Conservation (phyloP, 768 basidiomycete genomes). For the Mycena rebaudengoi region DNA sequence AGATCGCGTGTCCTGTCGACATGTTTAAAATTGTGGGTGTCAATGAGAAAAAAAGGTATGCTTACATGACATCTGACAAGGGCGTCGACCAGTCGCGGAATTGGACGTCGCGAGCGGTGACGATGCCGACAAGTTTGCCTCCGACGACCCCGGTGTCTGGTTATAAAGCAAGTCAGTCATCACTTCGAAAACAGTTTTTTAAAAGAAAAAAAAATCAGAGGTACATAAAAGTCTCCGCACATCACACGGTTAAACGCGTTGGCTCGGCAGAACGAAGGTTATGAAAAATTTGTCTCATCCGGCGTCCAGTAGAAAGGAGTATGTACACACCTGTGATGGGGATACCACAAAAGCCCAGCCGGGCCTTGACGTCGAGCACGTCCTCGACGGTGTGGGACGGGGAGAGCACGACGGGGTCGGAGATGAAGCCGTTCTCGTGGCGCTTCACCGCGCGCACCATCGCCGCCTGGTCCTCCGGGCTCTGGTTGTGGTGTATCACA, state of each 20-base stretch:
- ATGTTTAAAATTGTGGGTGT: not conserved
- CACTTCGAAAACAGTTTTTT: constrained; percentile 7
- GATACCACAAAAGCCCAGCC: constrained; percentile 94
- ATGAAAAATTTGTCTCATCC: constrained; percentile 60
- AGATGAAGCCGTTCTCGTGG: constrained; percentile 98
- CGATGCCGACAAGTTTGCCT: constrained; percentile 94
- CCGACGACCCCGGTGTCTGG: constrained; percentile 88
- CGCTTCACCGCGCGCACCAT: constrained; percentile 99
- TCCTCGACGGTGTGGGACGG: constrained; percentile 83
- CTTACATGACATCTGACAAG: constrained; percentile 78
- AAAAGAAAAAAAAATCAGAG: constrained; percentile 44
- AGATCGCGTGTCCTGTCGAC: constrained; percentile 81
- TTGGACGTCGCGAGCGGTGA: constrained; percentile 95
- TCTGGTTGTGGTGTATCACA: constrained; percentile 97
- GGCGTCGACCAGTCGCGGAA: constrained; percentile 75
- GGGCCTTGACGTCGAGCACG: constrained; percentile 91
- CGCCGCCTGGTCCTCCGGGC: constrained; percentile 84
- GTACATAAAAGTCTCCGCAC: constrained; percentile 63
- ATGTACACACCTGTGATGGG: constrained; percentile 91
- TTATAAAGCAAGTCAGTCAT: constrained; percentile 32
- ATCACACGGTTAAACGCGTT: constrained; percentile 74
- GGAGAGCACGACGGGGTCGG: constrained; percentile 90
- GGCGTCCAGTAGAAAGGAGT: constrained; percentile 22
- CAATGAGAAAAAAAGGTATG: no score
- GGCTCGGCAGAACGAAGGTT: constrained; percentile 94